phyloP scores from a whole-genome alignment of 495 filamentous ascomycete species.

The Chaetomidium leptoderma region DNA sequence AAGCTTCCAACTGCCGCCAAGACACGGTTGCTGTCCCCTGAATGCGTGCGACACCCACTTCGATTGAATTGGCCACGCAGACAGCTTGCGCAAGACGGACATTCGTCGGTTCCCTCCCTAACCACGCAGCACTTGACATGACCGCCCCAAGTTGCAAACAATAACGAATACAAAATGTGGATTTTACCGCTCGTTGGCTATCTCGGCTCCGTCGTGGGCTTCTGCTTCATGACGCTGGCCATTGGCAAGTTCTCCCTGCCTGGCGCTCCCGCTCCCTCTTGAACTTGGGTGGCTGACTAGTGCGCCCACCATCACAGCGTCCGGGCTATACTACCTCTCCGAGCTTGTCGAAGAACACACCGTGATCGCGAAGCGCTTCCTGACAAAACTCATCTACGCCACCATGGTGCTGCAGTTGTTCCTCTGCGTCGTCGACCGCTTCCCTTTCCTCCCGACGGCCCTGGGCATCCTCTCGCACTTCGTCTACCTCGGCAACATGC shows the following conservation, averaged over 20 bases:
- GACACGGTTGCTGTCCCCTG: slow-evolving; percentile 1
- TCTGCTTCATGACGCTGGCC: slow-evolving; percentile 86
- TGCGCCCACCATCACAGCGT: slow-evolving; percentile 53
- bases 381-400: slow-evolving; percentile 78
- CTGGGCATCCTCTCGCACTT: slow-evolving; percentile 79
- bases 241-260: slow-evolving; percentile 59
- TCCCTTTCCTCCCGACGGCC: slow-evolving; percentile 67
- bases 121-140: not conserved
- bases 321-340: slow-evolving; percentile 95
- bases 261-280: too few species aligned
- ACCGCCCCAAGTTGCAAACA: not conserved
- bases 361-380: slow-evolving; percentile 78
- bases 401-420: slow-evolving; percentile 72
- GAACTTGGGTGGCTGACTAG: too few species aligned
- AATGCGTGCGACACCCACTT: not conserved
- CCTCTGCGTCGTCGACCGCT: slow-evolving; percentile 74
- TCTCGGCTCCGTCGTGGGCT: slow-evolving; percentile 79
- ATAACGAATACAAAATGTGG: slow-evolving; percentile 60
- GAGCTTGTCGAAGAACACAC: slow-evolving; percentile 98
- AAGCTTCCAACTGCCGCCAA: not conserved
- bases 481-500: slow-evolving; percentile 84
- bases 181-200: slow-evolving; percentile 88
- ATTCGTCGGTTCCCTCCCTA: not conserved
- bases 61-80: slow-evolving; percentile 8
- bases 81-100: not conserved